Percentiles rank a stretch among this genome's conserved stretches.
Evolutionary conservation across 768 basidiomycete genomes (phyloP).

Genomic region (Serendipita sp.): DNA sequence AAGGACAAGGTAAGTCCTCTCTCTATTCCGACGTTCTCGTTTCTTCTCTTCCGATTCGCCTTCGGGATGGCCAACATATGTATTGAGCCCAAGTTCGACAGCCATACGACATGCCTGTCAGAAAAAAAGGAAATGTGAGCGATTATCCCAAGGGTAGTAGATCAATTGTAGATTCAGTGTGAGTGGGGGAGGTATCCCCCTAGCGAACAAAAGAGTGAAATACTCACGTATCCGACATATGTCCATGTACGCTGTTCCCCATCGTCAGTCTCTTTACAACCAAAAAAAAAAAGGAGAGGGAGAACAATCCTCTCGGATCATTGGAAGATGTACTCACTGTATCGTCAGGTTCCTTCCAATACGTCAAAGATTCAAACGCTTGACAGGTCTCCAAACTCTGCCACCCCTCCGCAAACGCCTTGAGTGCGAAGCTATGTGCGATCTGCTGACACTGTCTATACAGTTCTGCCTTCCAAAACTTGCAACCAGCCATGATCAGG

Average conservation of each 20-base stretch:
- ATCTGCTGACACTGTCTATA: conserved; percentile 56
- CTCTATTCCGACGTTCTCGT: conserved; percentile 66
- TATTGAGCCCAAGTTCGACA: conserved; percentile 66
- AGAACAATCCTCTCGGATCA: not conserved
- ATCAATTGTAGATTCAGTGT: not conserved
- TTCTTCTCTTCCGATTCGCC: conserved; percentile 50
- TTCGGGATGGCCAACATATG: conserved; percentile 26
- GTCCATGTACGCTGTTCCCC: conserved; percentile 60
- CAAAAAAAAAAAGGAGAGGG: not conserved
- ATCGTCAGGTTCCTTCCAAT: conserved; percentile 82
- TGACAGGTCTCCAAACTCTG: conserved; percentile 78
- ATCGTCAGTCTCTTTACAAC: no score
- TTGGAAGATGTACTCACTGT: conserved; percentile 30
- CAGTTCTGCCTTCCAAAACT: conserved; percentile 58
- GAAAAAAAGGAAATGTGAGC: not conserved
- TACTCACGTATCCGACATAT: conserved; percentile 66
- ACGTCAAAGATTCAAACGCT: conserved; percentile 74
- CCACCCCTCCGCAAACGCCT: conserved; percentile 63
- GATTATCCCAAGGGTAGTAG: not conserved
- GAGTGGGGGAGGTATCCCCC: not conserved
- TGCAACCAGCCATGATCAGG: conserved; percentile 68
- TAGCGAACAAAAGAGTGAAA: not conserved
- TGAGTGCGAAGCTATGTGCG: conserved; percentile 55
- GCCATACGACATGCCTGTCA: conserved; percentile 72
- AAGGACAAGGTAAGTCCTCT: conserved; percentile 71